Evolutionary conservation across 2,329 filamentous ascomycete genomes (phyloP), one percentile per base, ranked within the genome.

Genomic region (Xylaria sp.): DNA sequence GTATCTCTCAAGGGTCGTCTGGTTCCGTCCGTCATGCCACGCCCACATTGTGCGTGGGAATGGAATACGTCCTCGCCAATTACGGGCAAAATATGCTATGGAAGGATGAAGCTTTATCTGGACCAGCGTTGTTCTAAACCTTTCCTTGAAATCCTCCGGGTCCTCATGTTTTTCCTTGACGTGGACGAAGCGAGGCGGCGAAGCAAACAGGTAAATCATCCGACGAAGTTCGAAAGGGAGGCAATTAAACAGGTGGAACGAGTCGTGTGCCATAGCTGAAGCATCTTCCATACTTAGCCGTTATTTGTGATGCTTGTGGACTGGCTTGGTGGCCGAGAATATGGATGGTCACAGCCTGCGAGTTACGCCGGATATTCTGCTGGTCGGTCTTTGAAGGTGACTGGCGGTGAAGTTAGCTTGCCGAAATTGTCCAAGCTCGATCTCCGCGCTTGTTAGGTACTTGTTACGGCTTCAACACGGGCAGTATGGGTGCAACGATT

Each of bases 171-270:
- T 59, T 49, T 74, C 73, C 23, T 43, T 7, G 52, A 74, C 58
- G 43, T 61, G 52, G 46, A 75, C 71, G 39, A 73, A 67, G n/a
- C 74, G 71, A 25, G 71, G 60, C 49, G 73, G 71, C 52, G 72
- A 71, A 33, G 74, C 71, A 1, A 71, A 52, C 13, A 72, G 41
- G 55, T 74, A 73, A 62, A 73, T 74, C 52, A 67, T 58, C 31
- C 55, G 60, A 20, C 74, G 72, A 48, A 75, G 63, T 49, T 75
- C 73, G n/a, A 54, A 60, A 7, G 73, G 70, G 2, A 75, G 58
- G 13, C 43, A 55, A 23, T 39, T 2, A 23, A 74, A 74, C 6
- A 46, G 52, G 15, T 62, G 69, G 49, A 74, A 75, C 0, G 66
- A 59, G 43, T 64, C 43, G 15, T 28, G 41, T 15, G 60, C 49